Conservation (phyloP, 2,329 filamentous ascomycete species). For the Alternaria infectoria region DNA sequence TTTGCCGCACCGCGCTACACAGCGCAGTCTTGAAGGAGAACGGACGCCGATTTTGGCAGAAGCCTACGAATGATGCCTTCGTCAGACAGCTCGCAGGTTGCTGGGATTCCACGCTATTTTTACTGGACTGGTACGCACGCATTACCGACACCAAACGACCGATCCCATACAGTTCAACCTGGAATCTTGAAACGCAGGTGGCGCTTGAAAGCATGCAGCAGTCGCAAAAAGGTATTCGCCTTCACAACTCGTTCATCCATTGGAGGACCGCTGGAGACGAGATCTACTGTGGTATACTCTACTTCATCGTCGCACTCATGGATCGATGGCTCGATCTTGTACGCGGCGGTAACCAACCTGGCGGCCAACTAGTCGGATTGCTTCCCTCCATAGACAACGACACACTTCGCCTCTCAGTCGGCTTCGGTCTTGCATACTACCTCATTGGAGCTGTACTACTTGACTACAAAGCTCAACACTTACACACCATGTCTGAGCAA, state of each 20-base stretch:
- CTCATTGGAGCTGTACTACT: conserved; percentile 63
- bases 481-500: conserved; percentile 55
- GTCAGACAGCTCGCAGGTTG: conserved; percentile 59
- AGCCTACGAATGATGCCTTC: conserved; percentile 53
- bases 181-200: conserved; percentile 64
- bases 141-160: conserved; percentile 57
- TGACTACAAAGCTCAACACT: conserved; percentile 61
- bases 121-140: conserved; percentile 61
- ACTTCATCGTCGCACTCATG: conserved; percentile 62
- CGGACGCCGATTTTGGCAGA: conserved; percentile 52
- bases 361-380: conserved; percentile 47
- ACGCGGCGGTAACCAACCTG: conserved; percentile 42
- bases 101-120: conserved; percentile 61
- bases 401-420: conserved; percentile 55
- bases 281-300: conserved; percentile 60
- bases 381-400: conserved; percentile 29
- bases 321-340: conserved; percentile 62
- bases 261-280: conserved; percentile 64
- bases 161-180: conserved; percentile 62
- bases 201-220: conserved; percentile 60
- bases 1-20: conserved; percentile 55
- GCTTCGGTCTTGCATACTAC: conserved; percentile 65
- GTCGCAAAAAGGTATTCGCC: conserved; percentile 60
- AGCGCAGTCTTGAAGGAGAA: conserved; percentile 55
- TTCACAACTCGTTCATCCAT: conserved; percentile 64